Evolutionary conservation across 495 filamentous ascomycete genomes (phyloP).

Genomic region (Xylaria acuta): DNA sequence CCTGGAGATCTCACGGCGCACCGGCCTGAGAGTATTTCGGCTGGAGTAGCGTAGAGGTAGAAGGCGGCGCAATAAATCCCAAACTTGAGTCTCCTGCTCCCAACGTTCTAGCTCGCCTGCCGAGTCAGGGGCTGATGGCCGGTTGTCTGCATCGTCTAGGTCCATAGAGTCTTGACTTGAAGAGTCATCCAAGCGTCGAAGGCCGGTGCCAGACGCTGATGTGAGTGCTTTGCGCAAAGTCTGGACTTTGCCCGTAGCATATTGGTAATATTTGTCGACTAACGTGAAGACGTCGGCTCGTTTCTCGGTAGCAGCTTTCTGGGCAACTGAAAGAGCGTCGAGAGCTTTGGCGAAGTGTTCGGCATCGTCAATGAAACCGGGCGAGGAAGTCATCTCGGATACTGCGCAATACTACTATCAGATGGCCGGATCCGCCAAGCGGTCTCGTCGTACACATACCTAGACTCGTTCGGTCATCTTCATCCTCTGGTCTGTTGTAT

Average conservation of each 20-base stretch:
- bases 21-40: constrained; percentile 41
- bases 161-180: constrained; percentile 66
- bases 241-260: constrained; percentile 47
- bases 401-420: constrained; percentile 35
- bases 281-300: constrained; percentile 52
- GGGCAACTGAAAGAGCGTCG: constrained; percentile 45
- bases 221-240: constrained; percentile 44
- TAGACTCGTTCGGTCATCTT: constrained; percentile 30
- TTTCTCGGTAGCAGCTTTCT: constrained; percentile 44
- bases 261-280: constrained; percentile 51
- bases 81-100: constrained; percentile 79
- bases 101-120: constrained; percentile 45
- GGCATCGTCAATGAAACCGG: constrained; percentile 47
- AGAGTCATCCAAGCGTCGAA: constrained; percentile 59
- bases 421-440: constrained; percentile 21
- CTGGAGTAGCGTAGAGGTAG: constrained; percentile 56
- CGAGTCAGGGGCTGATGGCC: constrained; percentile 39
- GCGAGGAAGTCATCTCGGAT: constrained; percentile 22
- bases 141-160: constrained; percentile 55
- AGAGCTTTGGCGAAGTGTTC: constrained; percentile 54
- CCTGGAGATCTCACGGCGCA: constrained; percentile 37
- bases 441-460: constrained; percentile 27
- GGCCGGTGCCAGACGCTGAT: constrained; percentile 21
- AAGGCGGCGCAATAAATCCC: constrained; percentile 77
- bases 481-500: constrained; percentile 26